Evolutionary conservation across 2,329 filamentous ascomycete genomes (phyloP), one percentile per base, ranked within the genome.

Genomic region (Claviceps monticola): DNA sequence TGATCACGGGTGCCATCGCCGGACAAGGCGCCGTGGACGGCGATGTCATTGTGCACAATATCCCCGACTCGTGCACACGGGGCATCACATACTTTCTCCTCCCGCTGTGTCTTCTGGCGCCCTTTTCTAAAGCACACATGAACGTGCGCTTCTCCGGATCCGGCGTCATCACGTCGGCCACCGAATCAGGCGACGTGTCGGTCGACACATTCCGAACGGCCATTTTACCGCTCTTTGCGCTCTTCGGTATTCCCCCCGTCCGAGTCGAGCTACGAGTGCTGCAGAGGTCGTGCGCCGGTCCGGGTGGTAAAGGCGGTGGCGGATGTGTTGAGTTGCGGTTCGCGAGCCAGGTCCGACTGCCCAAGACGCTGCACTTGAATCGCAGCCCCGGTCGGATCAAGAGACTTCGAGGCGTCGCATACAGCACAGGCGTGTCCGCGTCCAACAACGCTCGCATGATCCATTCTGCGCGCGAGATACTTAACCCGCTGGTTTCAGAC

Each of bases 391-490:
- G 93, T 7, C 76, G 87, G 52, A 84, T 98, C 61, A 91, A 89
- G 76, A 82, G 83, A 59, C 86, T 98, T 58, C 79, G 91, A 52
- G 93, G 93, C 54, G 93, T 98, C 44, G 90, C 93, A 47, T 98
- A 97, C 68, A 86, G 86, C 51, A 89, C 88, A 1, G 93, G 94
- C 46, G 90, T 97, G 0, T 86, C 87, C 11, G 91, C 87, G 0
- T 89, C 85, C 48, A 96, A 96, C 66, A 98, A 97, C 65, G 87
- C 85, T 56, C 79, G 93, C 57, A 94, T 96, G 86, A 98, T 97
- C 62, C 87, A 95, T 62, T 80, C 85, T 2, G 89, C 90, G 11
- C 78, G 91, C 59, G 88, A 88, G 47, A 77, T 98, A 11, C 74
- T 98, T 46, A 98, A 98, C 65, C 76, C 82, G 4, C 76, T 98